Evolutionary conservation across 257 asterid species (phyloP), one percentile per base, ranked within the genome.

Genomic region (Gentiana dahurica): DNA sequence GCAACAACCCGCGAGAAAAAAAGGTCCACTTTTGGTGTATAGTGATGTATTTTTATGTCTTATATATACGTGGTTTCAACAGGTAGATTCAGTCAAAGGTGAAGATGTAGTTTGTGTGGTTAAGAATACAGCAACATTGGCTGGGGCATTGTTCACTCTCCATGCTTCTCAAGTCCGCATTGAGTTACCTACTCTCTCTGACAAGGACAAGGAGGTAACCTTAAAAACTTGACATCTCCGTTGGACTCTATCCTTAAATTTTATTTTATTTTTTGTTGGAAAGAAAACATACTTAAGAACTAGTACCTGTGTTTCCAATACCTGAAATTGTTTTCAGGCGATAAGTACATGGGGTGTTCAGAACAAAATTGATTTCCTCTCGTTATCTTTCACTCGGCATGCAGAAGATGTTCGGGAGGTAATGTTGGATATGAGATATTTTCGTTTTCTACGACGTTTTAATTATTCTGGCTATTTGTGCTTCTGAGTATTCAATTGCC

Each of bases 341-440:
- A 82, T 87, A 68, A 82, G 93, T 73, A 55, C 96, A 49, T 87
- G 96, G 96, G 96, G 95, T 54, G 87, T 77, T 41, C 49, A 67
- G 73, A 87, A 87, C 76, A 84, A 85, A 70, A 84, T 87, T 49
- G 95, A 87, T 68, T 80, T 87, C 74, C 81, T 87, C 58, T 84
- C 96, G 35, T 62, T 87, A 53, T 87, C 96, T 55, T 80, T 73
- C 75, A 84, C 96, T 41, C 82, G 96, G 38, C 89, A 84, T 56
- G 96, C 94, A 32, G 87, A 81, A 81, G 95, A 87, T 63, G 84
- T 87, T 65, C 89, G 95, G 12, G 64, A 56, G 46, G 73, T 68
- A 57, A 61, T 41, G 46, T 4, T 41, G 46, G 9, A 41, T 24
- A 24, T 24, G 24, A 24, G 24, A 24, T 24, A 24, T 24, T 24